Percentiles rank a stretch among this genome's conserved stretches.
phyloP scores from a whole-genome alignment of 495 filamentous ascomycete species.

The Venustampulla echinocandica region DNA sequence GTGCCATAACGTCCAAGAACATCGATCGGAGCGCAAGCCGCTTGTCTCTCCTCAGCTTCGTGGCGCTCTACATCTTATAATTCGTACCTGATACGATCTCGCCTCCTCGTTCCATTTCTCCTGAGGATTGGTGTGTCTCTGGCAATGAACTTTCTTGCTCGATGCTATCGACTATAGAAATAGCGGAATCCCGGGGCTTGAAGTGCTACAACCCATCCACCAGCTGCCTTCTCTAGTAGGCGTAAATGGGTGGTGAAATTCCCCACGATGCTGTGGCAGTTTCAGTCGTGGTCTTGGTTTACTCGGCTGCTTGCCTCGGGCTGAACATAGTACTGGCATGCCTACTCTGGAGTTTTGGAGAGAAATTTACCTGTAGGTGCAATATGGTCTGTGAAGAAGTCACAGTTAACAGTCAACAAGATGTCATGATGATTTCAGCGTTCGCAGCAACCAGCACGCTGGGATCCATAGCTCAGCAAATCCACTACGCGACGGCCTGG shows the following conservation, averaged over 20 bases:
- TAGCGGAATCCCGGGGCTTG: too few species aligned
- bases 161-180: too few species aligned
- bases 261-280: slow-evolving; percentile 30
- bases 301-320: slow-evolving; percentile 33
- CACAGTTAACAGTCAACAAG: slow-evolving; percentile 21
- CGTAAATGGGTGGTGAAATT: slow-evolving; percentile 32
- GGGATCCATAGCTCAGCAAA: slow-evolving; percentile 37
- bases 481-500: slow-evolving; percentile 36
- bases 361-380: slow-evolving; percentile 38
- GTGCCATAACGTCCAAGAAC: too few species aligned
- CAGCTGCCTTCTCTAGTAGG: not conserved
- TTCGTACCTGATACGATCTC: too few species aligned
- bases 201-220: not conserved
- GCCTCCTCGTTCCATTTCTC: too few species aligned
- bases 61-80: too few species aligned
- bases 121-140: too few species aligned
- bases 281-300: slow-evolving; percentile 32
- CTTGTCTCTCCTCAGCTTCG: too few species aligned
- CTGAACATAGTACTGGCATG: slow-evolving; percentile 29
- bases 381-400: not conserved
- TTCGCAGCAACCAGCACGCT: slow-evolving; percentile 31
- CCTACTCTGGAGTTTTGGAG: slow-evolving; percentile 35
- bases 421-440: slow-evolving; percentile 35
- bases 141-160: too few species aligned
- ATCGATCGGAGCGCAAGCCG: too few species aligned